Conservation (phyloP, 2,329 filamentous ascomycete genomes). For the Fusarium goolgardi region DNA sequence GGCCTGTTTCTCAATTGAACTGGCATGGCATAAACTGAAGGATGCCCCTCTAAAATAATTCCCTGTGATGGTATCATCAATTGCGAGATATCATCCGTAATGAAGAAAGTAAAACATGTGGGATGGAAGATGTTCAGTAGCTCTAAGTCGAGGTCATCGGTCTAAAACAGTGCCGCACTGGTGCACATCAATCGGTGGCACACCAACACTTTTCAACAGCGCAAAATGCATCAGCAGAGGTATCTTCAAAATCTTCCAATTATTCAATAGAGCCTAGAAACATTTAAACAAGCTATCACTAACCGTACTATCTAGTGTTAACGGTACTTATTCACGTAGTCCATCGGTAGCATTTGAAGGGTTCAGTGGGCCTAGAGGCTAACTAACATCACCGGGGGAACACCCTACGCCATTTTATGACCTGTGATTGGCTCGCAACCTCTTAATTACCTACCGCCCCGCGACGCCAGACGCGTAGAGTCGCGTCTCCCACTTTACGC, state of each 20-base stretch:
- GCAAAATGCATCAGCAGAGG: not conserved
- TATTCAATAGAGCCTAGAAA: not conserved
- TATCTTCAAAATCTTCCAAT: not conserved
- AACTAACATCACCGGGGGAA: slow-evolving; percentile 18
- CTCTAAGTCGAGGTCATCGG: not conserved
- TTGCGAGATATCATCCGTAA: no score
- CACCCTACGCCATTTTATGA: not conserved
- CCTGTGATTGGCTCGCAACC: slow-evolving; percentile 29
- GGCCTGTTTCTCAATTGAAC: slow-evolving; percentile 18
- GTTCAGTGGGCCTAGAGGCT: not conserved
- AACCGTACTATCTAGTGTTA: no score
- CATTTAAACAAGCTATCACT: not conserved
- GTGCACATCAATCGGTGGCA: not conserved
- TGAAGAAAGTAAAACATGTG: not conserved
- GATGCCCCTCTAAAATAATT: not conserved
- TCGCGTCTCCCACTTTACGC: slow-evolving; percentile 50
- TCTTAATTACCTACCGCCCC: slow-evolving; percentile 45
- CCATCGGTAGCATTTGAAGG: not conserved
- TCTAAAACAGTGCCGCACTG: not conserved
- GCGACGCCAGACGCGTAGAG: slow-evolving; percentile 48
- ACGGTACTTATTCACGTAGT: not conserved
- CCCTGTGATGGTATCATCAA: no score
- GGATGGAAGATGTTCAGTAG: not conserved
- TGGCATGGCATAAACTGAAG: slow-evolving; percentile 7
- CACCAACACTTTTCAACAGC: not conserved